Conservation (phyloP, 2,329 filamentous ascomycete species). For the Cladobotryum protrusum region DNA sequence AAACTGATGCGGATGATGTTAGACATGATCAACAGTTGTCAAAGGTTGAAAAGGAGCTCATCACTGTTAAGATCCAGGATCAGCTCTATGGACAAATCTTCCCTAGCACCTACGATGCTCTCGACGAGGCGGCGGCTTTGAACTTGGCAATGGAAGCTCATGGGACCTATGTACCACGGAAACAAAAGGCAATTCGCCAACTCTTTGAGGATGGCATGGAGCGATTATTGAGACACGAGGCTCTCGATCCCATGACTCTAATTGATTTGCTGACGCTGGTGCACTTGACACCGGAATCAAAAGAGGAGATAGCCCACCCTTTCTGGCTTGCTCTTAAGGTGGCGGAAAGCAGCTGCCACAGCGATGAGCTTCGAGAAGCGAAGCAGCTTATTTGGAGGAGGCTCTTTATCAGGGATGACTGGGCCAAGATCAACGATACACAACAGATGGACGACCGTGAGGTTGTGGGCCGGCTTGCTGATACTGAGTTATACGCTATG, state of each 20-base stretch:
- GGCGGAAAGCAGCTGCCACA: constrained; percentile 47
- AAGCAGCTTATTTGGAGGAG: constrained; percentile 75
- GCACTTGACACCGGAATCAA: constrained; percentile 36
- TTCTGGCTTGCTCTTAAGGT: constrained; percentile 70
- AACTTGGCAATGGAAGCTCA: constrained; percentile 70
- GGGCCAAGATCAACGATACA: constrained; percentile 72
- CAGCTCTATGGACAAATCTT: constrained; percentile 65
- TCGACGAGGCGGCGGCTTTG: constrained; percentile 73
- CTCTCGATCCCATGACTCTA: constrained; percentile 57
- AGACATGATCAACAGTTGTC: constrained; percentile 39
- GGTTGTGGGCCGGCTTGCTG: constrained; percentile 54
- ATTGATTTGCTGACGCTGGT: constrained; percentile 79
- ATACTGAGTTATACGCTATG: constrained; percentile 64
- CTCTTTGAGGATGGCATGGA: constrained; percentile 66
- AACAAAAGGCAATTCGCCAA: constrained; percentile 60
- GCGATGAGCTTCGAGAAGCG: constrained; percentile 52
- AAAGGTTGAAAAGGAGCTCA: constrained; percentile 57
- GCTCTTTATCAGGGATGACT: constrained; percentile 77
- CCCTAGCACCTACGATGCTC: constrained; percentile 60
- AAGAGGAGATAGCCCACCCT: constrained; percentile 54
- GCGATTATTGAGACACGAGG: constrained; percentile 64
- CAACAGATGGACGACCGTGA: constrained; percentile 65
- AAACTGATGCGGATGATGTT: constrained; percentile 30
- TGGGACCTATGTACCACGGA: constrained; percentile 46
- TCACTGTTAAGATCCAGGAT: constrained; percentile 74